These are phyloP conservation scores for Fusarium solani-melongenae DNA, from an alignment of 2,329 filamentous ascomycete genomes.

Conservation along the genomic window DNA sequence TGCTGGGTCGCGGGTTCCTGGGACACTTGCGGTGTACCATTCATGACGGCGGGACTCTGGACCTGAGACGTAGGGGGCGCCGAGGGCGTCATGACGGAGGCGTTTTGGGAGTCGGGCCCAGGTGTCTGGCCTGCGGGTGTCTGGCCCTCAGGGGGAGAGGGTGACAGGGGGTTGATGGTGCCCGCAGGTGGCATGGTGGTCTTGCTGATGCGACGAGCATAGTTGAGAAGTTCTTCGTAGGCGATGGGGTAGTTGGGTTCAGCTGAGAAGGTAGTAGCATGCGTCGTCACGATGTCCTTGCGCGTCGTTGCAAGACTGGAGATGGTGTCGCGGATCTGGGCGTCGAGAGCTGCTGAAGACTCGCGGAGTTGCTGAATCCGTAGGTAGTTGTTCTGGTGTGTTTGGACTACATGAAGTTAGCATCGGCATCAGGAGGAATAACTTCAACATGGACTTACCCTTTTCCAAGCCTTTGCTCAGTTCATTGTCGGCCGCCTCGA, in stretches of 20 bases:
- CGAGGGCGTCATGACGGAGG: slow-evolving; percentile 46
- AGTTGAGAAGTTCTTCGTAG: slow-evolving; percentile 79
- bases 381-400: slow-evolving; percentile 79
- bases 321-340: slow-evolving; percentile 78
- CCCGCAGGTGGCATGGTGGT: slow-evolving; percentile 78
- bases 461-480: slow-evolving; percentile 74
- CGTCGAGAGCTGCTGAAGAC: slow-evolving; percentile 73
- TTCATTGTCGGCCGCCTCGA: slow-evolving; percentile 76
- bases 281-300: slow-evolving; percentile 75
- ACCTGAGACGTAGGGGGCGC: slow-evolving; percentile 49
- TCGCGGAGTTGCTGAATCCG: slow-evolving; percentile 76
- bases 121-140: slow-evolving; percentile 47
- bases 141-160: slow-evolving; percentile 43
- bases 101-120: slow-evolving; percentile 44
- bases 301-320: slow-evolving; percentile 77
- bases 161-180: slow-evolving; percentile 54
- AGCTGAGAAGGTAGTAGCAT: slow-evolving; percentile 66
- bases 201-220: slow-evolving; percentile 82
- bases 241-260: slow-evolving; percentile 66
- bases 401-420: slow-evolving; percentile 64
- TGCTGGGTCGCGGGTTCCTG: slow-evolving; percentile 50
- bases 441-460: slow-evolving; percentile 56
- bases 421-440: neutral
- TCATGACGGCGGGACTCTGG: slow-evolving; percentile 49
- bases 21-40: slow-evolving; percentile 45